These are phyloP conservation scores for Plectosphaerella plurivora DNA, from an alignment of 2,329 filamentous ascomycete species.

Conservation along the genomic window DNA sequence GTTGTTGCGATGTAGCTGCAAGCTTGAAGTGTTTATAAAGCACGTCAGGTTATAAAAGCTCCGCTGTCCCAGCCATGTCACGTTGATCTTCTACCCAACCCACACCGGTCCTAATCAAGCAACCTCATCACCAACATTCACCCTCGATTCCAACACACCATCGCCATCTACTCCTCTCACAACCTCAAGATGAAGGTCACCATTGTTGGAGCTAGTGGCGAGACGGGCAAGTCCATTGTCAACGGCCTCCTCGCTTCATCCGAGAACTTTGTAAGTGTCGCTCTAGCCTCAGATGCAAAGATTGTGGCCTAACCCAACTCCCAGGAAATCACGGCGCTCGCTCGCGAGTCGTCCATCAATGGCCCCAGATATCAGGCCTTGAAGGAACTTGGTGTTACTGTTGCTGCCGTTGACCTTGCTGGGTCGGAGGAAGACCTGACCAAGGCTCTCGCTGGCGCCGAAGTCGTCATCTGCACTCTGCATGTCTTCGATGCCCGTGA, in stretches of 20 bases:
- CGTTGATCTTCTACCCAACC: too few species aligned
- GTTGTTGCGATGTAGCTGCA: too few species aligned
- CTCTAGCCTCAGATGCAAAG: neutral
- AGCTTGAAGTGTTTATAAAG: too few species aligned
- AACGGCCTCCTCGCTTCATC: conserved; percentile 27
- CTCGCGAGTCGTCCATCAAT: conserved; percentile 36
- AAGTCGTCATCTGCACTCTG: conserved; percentile 40
- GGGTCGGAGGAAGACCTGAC: conserved; percentile 34
- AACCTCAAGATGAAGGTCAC: conserved; percentile 19
- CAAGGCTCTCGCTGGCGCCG: conserved; percentile 32
- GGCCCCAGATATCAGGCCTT: conserved; percentile 37
- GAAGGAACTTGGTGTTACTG: conserved; percentile 33
- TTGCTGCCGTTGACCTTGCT: conserved; percentile 36
- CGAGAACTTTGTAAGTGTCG: conserved; percentile 18
- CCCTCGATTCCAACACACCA: too few species aligned
- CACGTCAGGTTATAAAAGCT: too few species aligned
- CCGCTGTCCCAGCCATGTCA: too few species aligned
- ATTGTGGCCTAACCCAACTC: neutral
- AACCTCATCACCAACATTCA: too few species aligned
- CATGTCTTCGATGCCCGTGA: conserved; percentile 24
- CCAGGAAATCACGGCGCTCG: conserved; percentile 43
- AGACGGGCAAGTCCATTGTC: conserved; percentile 32
- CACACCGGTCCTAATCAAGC: too few species aligned
- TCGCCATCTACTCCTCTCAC: too few species aligned
- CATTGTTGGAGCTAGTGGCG: conserved; percentile 35